A percentile compares a stretch with the other conserved stretches of the same genome.
These are phyloP conservation scores for Helotiales sp. DNA, from an alignment of 2,329 filamentous ascomycete genomes.

Conservation along the genomic window DNA sequence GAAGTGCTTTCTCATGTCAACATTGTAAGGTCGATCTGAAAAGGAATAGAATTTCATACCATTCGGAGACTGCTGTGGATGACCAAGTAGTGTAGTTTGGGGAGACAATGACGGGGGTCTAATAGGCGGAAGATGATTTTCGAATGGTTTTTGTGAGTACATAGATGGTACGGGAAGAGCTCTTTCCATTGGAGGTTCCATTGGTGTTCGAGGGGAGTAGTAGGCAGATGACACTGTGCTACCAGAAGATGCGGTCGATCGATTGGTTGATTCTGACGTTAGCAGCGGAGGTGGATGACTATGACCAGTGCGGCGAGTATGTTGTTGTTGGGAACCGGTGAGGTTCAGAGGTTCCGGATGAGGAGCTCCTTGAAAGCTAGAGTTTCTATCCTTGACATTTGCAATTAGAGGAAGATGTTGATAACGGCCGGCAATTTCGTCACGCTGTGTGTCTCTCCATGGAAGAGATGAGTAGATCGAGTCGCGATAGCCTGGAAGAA, in stretches of 20 bases:
- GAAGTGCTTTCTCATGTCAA: constrained; percentile 29
- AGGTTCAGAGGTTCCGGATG: constrained; percentile 28
- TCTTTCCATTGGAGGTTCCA: constrained; percentile 41
- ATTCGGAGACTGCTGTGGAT: constrained; percentile 37
- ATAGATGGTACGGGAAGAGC: constrained; percentile 37
- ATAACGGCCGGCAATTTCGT: constrained; percentile 23
- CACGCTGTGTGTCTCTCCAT: constrained; percentile 39
- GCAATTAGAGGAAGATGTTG: constrained; percentile 31
- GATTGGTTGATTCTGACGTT: constrained; percentile 39
- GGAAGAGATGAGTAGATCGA: constrained; percentile 34
- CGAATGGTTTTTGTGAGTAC: constrained; percentile 39
- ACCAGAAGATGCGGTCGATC: constrained; percentile 35
- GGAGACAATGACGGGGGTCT: constrained; percentile 40
- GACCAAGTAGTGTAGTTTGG: constrained; percentile 26
- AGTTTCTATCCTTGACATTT: constrained; percentile 27
- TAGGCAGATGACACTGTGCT: constrained; percentile 39
- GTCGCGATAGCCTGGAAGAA: constrained; percentile 43
- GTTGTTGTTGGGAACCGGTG: constrained; percentile 33
- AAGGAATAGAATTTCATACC: constrained; percentile 29
- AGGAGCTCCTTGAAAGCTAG: constrained; percentile 25
- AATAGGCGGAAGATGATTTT: constrained; percentile 40
- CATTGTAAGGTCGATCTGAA: not conserved
- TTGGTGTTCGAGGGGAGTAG: constrained; percentile 39
- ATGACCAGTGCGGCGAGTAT: constrained; percentile 34
- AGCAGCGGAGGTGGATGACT: constrained; percentile 38